Evolutionary conservation across 495 filamentous ascomycete genomes (phyloP).

Genomic region (Lasiosphaeria hispida): DNA sequence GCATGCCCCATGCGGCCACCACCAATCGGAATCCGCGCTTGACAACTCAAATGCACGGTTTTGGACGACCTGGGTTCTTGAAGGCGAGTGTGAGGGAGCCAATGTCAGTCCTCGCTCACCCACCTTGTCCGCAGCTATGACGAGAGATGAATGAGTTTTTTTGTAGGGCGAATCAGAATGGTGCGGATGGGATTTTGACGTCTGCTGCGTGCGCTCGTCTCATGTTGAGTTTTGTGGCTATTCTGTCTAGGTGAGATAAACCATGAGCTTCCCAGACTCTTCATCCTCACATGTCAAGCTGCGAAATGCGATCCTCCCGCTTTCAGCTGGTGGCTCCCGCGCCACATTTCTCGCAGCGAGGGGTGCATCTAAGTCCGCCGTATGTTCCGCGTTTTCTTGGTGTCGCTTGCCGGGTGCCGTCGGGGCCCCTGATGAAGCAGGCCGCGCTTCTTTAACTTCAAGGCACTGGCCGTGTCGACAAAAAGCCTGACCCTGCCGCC

Average conservation of each 20-base stretch:
- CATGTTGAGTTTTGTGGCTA: slow-evolving; percentile 59
- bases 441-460: slow-evolving; percentile 48
- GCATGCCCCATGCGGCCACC: no score
- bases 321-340: slow-evolving; percentile 55
- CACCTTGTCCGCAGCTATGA: no score
- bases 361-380: slow-evolving; percentile 37
- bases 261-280: slow-evolving; percentile 44
- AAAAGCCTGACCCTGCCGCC: slow-evolving; percentile 56
- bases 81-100: no score
- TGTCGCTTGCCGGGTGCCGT: slow-evolving; percentile 35
- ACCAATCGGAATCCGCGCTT: no score
- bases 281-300: slow-evolving; percentile 56
- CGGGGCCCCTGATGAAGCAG: slow-evolving; percentile 32
- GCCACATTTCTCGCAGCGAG: slow-evolving; percentile 28
- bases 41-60: no score
- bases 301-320: slow-evolving; percentile 55
- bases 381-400: slow-evolving; percentile 36
- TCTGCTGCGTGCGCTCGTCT: slow-evolving; percentile 46
- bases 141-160: no score
- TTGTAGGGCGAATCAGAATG: no score
- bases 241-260: slow-evolving; percentile 56
- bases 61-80: no score
- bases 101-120: no score
- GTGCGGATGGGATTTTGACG: no score
- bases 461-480: slow-evolving; percentile 34